phyloP scores from a whole-genome alignment of 352 stramenopile genomes.

The Phytophthora fragariaefolia region DNA sequence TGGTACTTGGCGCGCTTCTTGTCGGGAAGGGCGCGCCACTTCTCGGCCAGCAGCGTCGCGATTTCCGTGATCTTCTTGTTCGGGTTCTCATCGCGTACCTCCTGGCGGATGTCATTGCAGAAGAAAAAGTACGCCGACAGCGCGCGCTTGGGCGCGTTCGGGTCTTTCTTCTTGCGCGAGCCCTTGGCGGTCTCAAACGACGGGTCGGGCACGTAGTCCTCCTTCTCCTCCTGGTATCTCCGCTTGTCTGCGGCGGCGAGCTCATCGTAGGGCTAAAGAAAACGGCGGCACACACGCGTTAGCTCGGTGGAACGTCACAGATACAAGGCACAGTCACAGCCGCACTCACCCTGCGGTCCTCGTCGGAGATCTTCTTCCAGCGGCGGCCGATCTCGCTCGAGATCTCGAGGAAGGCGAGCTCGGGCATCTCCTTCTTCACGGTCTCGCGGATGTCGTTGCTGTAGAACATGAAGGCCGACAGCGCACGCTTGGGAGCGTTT shows the following conservation, averaged over 20 bases:
- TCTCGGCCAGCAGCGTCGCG: slow-evolving; percentile 77
- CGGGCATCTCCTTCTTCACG: slow-evolving; percentile 89
- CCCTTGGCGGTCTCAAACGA: slow-evolving; percentile 72
- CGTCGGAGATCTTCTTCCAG: slow-evolving; percentile 78
- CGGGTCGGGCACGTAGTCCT: slow-evolving; percentile 89
- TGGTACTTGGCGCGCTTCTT: slow-evolving; percentile 93
- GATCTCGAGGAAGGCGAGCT: slow-evolving; percentile 86
- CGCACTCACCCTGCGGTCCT: slow-evolving; percentile 62
- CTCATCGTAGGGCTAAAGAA: slow-evolving; percentile 79
- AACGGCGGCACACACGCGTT: slow-evolving; percentile 6
- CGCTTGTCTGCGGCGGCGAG: slow-evolving; percentile 87
- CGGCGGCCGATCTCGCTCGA: slow-evolving; percentile 87
- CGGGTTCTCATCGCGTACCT: slow-evolving; percentile 93
- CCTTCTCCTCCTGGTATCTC: slow-evolving; percentile 89
- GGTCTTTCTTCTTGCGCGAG: slow-evolving; percentile 92
- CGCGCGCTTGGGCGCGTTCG: slow-evolving; percentile 93
- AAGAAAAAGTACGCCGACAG: slow-evolving; percentile 96
- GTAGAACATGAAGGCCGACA: slow-evolving; percentile 94
- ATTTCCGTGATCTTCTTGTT: slow-evolving; percentile 96
- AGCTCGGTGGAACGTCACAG: neutral
- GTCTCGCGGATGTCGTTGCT: slow-evolving; percentile 90
- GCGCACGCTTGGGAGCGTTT: slow-evolving; percentile 89
- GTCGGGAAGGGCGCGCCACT: slow-evolving; percentile 90
- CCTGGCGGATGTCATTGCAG: slow-evolving; percentile 92
- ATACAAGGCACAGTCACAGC: neutral